Conservation (phyloP, 2,329 filamentous ascomycete genomes). For the Aschersonia sp. region DNA sequence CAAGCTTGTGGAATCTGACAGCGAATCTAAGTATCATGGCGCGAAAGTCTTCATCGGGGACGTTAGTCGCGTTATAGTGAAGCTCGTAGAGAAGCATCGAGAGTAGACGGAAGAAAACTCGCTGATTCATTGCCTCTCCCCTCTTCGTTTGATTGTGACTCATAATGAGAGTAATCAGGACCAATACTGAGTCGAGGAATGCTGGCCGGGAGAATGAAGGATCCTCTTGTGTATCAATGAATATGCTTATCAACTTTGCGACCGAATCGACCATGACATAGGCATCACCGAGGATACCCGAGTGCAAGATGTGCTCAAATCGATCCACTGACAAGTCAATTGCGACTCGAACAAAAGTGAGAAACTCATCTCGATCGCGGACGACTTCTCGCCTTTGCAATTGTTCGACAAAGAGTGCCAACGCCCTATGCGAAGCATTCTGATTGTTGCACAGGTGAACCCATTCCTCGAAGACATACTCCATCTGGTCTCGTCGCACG, state of each 20-base stretch:
- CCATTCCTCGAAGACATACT: conserved; percentile 96
- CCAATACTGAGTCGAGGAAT: conserved; percentile 65
- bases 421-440: conserved; percentile 58
- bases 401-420: conserved; percentile 69
- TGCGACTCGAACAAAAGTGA: conserved; percentile 65
- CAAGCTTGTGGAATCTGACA: conserved; percentile 54
- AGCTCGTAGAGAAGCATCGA: conserved; percentile 71
- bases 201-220: conserved; percentile 48
- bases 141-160: conserved; percentile 74
- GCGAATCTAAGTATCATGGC: conserved; percentile 61
- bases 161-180: conserved; percentile 65
- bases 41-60: conserved; percentile 46
- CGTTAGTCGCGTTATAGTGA: conserved; percentile 39
- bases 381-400: conserved; percentile 63
- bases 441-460: conserved; percentile 65
- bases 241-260: conserved; percentile 61
- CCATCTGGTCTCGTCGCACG: conserved; percentile 66
- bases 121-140: conserved; percentile 70
- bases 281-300: conserved; percentile 41
- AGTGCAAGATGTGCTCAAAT: conserved; percentile 57
- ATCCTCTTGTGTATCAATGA: conserved; percentile 59
- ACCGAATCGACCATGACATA: conserved; percentile 62
- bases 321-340: conserved; percentile 67
- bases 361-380: conserved; percentile 59
- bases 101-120: conserved; percentile 83